These are phyloP conservation scores for Chalara sp. DNA, from an alignment of 2,329 filamentous ascomycete genomes.

Conservation along the genomic window DNA sequence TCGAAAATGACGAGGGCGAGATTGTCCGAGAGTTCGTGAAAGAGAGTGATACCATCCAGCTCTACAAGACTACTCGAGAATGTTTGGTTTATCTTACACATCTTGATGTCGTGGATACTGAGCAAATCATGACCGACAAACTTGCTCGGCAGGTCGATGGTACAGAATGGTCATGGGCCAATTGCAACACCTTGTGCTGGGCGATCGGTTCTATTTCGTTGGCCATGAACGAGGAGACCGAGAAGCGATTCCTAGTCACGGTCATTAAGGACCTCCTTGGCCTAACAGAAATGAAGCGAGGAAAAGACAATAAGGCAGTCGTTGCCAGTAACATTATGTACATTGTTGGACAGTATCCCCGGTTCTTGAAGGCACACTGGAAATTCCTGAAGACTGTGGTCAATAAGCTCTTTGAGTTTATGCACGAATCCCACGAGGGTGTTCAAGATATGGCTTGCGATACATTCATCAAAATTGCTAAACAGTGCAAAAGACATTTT, in stretches of 20 bases:
- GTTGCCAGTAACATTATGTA: slow-evolving; percentile 99
- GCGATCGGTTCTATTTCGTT: slow-evolving; percentile 97
- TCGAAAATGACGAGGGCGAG: slow-evolving; percentile 99
- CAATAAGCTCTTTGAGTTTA: slow-evolving; percentile 99
- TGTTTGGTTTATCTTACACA: slow-evolving; percentile 96
- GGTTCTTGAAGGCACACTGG: slow-evolving; percentile 98
- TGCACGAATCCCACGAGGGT: slow-evolving; percentile 99
- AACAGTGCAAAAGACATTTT: slow-evolving; percentile 96
- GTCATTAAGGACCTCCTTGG: slow-evolving; percentile 98
- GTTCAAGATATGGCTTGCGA: slow-evolving; percentile 99
- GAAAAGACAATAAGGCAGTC: slow-evolving; percentile 98
- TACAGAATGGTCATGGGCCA: slow-evolving; percentile 97
- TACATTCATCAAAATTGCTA: slow-evolving; percentile 99
- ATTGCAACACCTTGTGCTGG: slow-evolving; percentile 99
- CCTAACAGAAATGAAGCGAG: slow-evolving; percentile 97
- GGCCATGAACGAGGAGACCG: slow-evolving; percentile 98
- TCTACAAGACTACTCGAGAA: slow-evolving; percentile 98
- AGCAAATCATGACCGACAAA: slow-evolving; percentile 99
- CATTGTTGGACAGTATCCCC: slow-evolving; percentile 96
- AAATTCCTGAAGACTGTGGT: slow-evolving; percentile 99
- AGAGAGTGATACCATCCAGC: slow-evolving; percentile 96
- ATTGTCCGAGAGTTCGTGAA: slow-evolving; percentile 99
- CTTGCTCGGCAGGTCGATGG: slow-evolving; percentile 91
- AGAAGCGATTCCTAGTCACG: slow-evolving; percentile 96
- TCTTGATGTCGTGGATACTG: slow-evolving; percentile 93